phyloP scores from a whole-genome alignment of 495 filamentous ascomycete species.

The Thermochaetoides thermophila region DNA sequence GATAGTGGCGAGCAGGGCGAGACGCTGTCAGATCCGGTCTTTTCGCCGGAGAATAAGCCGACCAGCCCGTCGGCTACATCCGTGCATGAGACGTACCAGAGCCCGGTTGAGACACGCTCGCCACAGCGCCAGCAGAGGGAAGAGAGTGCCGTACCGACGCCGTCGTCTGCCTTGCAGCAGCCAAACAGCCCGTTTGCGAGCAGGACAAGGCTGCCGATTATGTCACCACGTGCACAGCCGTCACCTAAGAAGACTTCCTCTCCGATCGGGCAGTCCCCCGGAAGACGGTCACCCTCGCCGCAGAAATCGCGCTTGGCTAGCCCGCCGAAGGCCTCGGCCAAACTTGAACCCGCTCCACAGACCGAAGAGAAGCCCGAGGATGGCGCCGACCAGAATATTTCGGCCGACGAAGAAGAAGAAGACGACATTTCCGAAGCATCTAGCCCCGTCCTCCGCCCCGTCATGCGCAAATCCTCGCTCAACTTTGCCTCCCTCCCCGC shows the following conservation, averaged over 20 bases:
- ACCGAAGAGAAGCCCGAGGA: constrained; percentile 3
- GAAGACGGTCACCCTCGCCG: constrained; percentile 6
- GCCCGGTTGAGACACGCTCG: constrained; percentile 32
- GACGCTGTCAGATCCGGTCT: constrained; percentile 7
- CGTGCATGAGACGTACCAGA: constrained; percentile 38
- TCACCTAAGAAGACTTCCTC: constrained; percentile 15
- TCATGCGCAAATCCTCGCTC: constrained; percentile 78
- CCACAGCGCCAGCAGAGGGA: constrained; percentile 1
- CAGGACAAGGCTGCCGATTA: constrained; percentile 9
- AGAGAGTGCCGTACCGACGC: constrained; percentile 1
- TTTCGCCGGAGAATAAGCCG: constrained; percentile 4
- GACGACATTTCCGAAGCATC: constrained; percentile 34
- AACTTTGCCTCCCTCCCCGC: constrained; percentile 86
- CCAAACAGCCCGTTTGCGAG: constrained; percentile 9
- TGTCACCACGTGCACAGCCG: constrained; percentile 11
- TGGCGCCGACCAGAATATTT: constrained; percentile 27
- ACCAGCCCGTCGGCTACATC: constrained; percentile 12
- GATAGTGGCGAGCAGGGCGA: constrained; percentile 8
- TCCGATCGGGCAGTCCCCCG: constrained; percentile 5
- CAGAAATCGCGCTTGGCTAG: constrained; percentile 3
- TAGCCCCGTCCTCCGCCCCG: constrained; percentile 34
- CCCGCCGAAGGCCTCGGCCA: constrained; percentile 6
- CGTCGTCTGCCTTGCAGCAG: constrained; percentile 5
- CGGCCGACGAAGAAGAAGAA: constrained; percentile 32
- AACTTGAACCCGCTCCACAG: constrained; percentile 9